Percentiles rank a stretch among this genome's conserved stretches.
Evolutionary conservation across 225 moss, liverwort and hornwort genomes (phyloP).

Genomic region (Rhytidiadelphus loreus): DNA sequence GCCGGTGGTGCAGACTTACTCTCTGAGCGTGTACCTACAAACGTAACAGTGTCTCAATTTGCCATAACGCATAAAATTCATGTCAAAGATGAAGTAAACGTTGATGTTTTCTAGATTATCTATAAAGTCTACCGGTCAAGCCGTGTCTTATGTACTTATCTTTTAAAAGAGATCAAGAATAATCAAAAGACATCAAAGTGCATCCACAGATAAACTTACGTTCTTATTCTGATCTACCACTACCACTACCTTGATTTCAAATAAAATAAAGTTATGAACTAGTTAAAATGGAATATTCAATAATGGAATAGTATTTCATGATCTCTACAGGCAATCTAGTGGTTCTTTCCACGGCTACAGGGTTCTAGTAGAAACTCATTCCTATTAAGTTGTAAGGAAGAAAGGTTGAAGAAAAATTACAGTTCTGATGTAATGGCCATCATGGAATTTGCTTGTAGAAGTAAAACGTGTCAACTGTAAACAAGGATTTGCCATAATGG

Average conservation of each 20-base stretch:
- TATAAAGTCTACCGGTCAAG: neutral
- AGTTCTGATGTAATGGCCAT: conserved; percentile 6
- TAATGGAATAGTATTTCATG: neutral
- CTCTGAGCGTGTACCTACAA: conserved; percentile 16
- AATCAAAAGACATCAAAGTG: neutral
- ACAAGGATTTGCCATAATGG: conserved; percentile 14
- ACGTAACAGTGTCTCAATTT: neutral
- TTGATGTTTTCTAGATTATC: neutral
- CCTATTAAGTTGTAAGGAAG: neutral
- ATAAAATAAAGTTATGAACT: neutral
- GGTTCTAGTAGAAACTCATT: neutral
- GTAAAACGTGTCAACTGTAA: conserved; percentile 6
- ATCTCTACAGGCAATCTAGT: neutral
- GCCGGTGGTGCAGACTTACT: conserved; percentile 20
- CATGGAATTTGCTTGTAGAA: conserved; percentile 1
- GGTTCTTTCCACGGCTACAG: neutral
- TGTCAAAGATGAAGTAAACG: neutral
- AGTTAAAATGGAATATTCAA: neutral
- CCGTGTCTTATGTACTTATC: neutral
- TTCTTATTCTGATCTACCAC: neutral
- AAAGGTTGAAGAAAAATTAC: conserved; percentile 8
- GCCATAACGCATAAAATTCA: neutral
- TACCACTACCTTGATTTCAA: neutral
- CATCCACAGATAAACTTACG: neutral
- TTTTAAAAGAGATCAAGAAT: neutral